Evolutionary conservation across 306 rosid species (phyloP), one percentile per base, ranked within the genome.

Genomic region (Malus orientalis): DNA sequence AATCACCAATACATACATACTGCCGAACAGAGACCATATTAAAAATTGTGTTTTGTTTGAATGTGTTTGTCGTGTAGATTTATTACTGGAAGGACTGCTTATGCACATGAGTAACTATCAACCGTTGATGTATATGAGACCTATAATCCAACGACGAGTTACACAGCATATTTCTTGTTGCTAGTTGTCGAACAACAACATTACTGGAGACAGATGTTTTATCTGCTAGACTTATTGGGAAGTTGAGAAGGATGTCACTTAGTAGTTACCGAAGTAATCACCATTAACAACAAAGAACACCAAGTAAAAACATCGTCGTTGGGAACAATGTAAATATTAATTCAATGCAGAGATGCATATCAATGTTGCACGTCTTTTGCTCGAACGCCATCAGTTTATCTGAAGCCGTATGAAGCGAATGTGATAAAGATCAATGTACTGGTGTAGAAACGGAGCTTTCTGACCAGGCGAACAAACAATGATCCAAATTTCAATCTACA

Each of bases 401-500:
- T 16, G 10, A 61, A 57, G 75, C 73, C 67, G 66, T 61, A 53
- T 58, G n/a, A 45, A 67, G 74, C 70, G 58, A 67, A 77, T 5
- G 6, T 44, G 53, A 78, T 69, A 40, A 58, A 53, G 51, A 54
- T 62, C 76, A 36, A 70, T 20, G 33, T 40, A 61, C 1, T 36
- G 74, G 74, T 40, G 77, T 20, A 22, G 32, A 18, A 66, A 58
- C 66, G 40, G 38, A 57, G 68, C 73, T 47, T 79, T 70, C 38
- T 44, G 71, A 61, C 76, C 77, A 76, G 81, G 60, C 62, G 32
- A 64, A 63, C 40, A 49, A 78, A 74, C 72, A 54, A 29, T 42
- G 66, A 51, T 68, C 57, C 55, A 67, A 51, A 69, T 49, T 57
- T 62, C 57, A 74, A 66, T 76, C 42, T 20, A 42, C 25, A 67